These are phyloP conservation scores for Mortierella sp. DNA, from an alignment of 371 early-diverging fungal genomes.

Conservation along the genomic window DNA sequence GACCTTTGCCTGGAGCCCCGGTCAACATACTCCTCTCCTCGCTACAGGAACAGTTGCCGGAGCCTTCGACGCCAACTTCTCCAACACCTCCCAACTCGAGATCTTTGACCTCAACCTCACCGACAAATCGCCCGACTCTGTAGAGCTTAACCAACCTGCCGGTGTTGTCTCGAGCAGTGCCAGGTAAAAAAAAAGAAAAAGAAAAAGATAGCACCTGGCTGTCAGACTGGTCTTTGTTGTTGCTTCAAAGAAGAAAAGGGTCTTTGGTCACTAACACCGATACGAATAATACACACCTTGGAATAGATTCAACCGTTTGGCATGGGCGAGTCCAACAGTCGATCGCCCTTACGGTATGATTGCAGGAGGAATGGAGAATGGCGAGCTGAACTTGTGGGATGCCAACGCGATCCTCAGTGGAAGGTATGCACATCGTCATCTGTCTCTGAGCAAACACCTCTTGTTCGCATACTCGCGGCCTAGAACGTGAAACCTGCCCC, in stretches of 20 bases:
- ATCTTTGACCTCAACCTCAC: slow-evolving; percentile 84
- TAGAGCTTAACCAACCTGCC: slow-evolving; percentile 61
- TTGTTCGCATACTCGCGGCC: slow-evolving; percentile 4
- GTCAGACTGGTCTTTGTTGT: not conserved
- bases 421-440: slow-evolving; percentile 58
- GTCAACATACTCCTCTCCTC: slow-evolving; percentile 78
- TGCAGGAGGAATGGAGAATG: slow-evolving; percentile 97
- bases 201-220: not conserved
- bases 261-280: no score
- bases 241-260: not conserved
- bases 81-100: slow-evolving; percentile 92
- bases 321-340: slow-evolving; percentile 79
- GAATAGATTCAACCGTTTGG: slow-evolving; percentile 88
- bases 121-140: slow-evolving; percentile 54
- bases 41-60: slow-evolving; percentile 98
- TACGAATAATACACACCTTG: not conserved
- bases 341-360: slow-evolving; percentile 84
- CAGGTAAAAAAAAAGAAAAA: slow-evolving; percentile 63
- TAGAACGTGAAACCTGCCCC: slow-evolving; percentile 5
- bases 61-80: slow-evolving; percentile 96
- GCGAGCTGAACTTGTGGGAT: slow-evolving; percentile 92
- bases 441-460: not conserved
- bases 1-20: slow-evolving; percentile 88
- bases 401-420: slow-evolving; percentile 79
- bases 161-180: slow-evolving; percentile 75